phyloP scores from a whole-genome alignment of 306 rosid genomes.

The Citrullus mucosospermus region DNA sequence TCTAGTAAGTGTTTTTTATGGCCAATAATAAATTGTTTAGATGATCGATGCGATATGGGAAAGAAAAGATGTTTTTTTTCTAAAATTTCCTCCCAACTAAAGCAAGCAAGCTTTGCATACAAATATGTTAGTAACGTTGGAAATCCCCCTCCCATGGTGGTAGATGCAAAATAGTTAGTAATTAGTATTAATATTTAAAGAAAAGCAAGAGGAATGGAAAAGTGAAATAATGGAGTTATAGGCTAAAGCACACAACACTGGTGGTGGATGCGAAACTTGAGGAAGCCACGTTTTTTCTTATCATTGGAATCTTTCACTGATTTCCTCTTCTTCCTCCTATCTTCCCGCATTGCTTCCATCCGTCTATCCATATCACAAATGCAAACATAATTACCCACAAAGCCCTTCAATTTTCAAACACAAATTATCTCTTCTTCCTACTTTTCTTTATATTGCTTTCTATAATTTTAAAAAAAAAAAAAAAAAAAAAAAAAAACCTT shows the following conservation, averaged over 20 bases:
- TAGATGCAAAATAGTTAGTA: too few species aligned
- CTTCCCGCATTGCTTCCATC: background rate
- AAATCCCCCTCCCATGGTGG: too few species aligned
- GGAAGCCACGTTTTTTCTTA: background rate
- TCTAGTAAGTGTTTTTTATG: too few species aligned
- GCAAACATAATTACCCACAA: constrained; percentile 1
- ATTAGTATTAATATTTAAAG: too few species aligned
- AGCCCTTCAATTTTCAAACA: background rate
- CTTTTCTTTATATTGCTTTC: background rate
- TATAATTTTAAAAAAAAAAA: too few species aligned
- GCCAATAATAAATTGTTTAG: too few species aligned
- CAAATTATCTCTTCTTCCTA: background rate
- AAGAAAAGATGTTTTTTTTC: too few species aligned
- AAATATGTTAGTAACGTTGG: too few species aligned
- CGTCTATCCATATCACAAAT: background rate
- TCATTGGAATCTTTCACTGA: background rate
- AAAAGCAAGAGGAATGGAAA: background rate
- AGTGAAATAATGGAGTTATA: background rate
- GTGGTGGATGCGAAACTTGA: background rate
- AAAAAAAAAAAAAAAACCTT: too few species aligned
- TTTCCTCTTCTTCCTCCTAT: background rate
- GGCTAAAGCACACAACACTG: background rate
- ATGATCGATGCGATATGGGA: too few species aligned
- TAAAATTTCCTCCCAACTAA: too few species aligned
- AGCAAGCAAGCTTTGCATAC: too few species aligned